phyloP scores from a whole-genome alignment of 371 early-diverging fungal genomes.

The Massospora cicadina region DNA sequence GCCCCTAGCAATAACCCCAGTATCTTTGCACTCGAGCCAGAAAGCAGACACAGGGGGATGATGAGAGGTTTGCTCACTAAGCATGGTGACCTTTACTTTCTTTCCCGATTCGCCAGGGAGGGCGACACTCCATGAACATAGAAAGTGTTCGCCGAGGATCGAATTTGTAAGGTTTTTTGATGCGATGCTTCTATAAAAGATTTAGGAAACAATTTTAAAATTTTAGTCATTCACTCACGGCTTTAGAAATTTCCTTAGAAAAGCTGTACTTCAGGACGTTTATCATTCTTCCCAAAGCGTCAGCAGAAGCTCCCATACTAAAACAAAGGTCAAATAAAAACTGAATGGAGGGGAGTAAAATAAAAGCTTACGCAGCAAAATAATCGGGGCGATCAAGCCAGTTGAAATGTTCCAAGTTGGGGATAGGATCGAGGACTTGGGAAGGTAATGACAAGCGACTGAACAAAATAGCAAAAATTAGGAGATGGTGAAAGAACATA shows the following conservation, averaged over 20 bases:
- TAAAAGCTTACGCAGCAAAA: constrained; percentile 25
- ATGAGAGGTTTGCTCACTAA: constrained; percentile 26
- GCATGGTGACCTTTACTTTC: constrained; percentile 21
- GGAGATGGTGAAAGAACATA: constrained; percentile 10
- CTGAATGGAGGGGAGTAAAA: neutral
- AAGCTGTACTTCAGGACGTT: constrained; percentile 44
- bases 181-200: constrained; percentile 15
- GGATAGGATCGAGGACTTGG: constrained; percentile 41
- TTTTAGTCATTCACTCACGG: neutral
- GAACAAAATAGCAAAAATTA: neutral
- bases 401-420: constrained; percentile 55
- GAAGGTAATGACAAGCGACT: constrained; percentile 48
- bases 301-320: constrained; percentile 14
- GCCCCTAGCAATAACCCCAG: constrained; percentile 25
- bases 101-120: constrained; percentile 9
- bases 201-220: neutral
- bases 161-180: constrained; percentile 40
- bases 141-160: constrained; percentile 34
- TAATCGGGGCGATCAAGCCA: constrained; percentile 52
- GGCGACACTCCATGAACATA: constrained; percentile 30
- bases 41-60: constrained; percentile 30
- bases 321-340: neutral
- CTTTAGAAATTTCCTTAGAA: constrained; percentile 25
- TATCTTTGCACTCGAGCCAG: constrained; percentile 25
- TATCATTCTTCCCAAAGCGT: constrained; percentile 43